These are phyloP conservation scores for Aspergillus japonicus DNA, from an alignment of 2,329 filamentous ascomycete species.

Conservation along the genomic window DNA sequence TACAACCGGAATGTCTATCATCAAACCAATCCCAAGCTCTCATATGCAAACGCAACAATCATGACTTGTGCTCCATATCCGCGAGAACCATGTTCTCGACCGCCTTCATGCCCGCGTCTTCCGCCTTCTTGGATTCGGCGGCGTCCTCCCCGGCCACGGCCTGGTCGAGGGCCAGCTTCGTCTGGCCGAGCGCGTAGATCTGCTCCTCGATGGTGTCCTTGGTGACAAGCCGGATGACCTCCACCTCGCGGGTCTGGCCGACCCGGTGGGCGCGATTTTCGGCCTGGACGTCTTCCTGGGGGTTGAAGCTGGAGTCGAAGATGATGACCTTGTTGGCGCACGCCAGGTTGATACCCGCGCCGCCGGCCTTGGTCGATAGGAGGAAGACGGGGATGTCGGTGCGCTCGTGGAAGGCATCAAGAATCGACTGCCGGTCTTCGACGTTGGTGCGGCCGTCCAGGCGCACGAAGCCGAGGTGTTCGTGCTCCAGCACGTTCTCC, in stretches of 20 bases:
- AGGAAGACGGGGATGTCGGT: conserved; percentile 82
- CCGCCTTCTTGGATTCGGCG: conserved; percentile 51
- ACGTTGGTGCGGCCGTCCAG: conserved; percentile 84
- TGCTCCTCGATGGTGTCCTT: conserved; percentile 85
- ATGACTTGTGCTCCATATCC: conserved; percentile 31
- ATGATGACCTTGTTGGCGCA: conserved; percentile 97
- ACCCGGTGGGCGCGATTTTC: conserved; percentile 96
- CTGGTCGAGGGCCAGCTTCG: conserved; percentile 86
- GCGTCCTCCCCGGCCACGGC: conserved; percentile 62
- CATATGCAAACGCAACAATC: background rate
- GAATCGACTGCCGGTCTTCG: conserved; percentile 77
- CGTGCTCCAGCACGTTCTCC: conserved; percentile 72
- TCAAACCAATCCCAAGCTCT: background rate
- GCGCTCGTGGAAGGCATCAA: conserved; percentile 80
- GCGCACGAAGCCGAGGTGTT: conserved; percentile 75
- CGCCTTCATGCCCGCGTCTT: conserved; percentile 50
- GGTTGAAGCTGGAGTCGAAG: conserved; percentile 96
- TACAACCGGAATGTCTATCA: background rate
- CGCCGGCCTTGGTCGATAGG: conserved; percentile 87
- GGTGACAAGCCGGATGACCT: conserved; percentile 82
- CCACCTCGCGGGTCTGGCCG: conserved; percentile 85
- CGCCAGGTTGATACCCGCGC: conserved; percentile 95
- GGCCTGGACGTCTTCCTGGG: conserved; percentile 96
- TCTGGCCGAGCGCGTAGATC: conserved; percentile 85
- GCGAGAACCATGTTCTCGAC: conserved; percentile 52